A percentile compares a stretch with the other conserved stretches of the same genome.
phyloP scores from a whole-genome alignment of 352 stramenopile species.

The Phytopythium cucurbitacearum region DNA sequence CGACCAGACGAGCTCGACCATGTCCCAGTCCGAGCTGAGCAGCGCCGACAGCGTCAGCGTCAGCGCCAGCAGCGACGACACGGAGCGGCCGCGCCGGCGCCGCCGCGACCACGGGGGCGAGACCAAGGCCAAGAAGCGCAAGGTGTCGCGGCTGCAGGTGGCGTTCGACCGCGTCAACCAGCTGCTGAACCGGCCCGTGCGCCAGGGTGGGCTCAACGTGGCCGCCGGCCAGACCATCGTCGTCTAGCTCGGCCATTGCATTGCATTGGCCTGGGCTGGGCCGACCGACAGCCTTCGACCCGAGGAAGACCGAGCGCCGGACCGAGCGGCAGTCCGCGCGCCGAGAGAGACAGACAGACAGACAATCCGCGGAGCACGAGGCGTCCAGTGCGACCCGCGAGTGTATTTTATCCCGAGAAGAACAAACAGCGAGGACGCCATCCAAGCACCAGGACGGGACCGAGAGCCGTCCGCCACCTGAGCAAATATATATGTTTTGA shows the following conservation, averaged over 20 bases:
- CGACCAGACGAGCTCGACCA: neutral
- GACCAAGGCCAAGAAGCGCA: constrained; percentile 49
- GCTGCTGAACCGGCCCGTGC: constrained; percentile 68
- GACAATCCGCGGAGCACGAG: too few relatives aligned
- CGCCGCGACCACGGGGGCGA: constrained; percentile 13
- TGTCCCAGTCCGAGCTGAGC: constrained; percentile 16
- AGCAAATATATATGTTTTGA: too few relatives aligned
- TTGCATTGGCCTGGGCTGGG: constrained; percentile 5
- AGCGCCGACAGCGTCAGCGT: constrained; percentile 18
- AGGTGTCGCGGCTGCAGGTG: constrained; percentile 62
- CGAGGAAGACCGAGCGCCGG: constrained; percentile 10
- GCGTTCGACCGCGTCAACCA: constrained; percentile 66
- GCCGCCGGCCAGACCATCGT: constrained; percentile 63
- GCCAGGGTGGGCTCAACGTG: constrained; percentile 64
- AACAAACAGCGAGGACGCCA: too few relatives aligned
- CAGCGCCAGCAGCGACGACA: constrained; percentile 1
- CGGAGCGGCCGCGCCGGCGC: constrained; percentile 13
- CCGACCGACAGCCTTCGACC: neutral
- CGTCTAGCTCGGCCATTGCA: constrained; percentile 26
- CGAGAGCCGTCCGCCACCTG: too few relatives aligned
- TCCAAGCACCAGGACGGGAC: too few relatives aligned
- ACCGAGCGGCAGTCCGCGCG: constrained; percentile 7
- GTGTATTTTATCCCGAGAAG: too few relatives aligned
- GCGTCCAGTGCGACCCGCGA: too few relatives aligned
- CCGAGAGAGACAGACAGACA: neutral